phyloP scores from a whole-genome alignment of 305 asterid genomes.

The Coffea humblotiana region DNA sequence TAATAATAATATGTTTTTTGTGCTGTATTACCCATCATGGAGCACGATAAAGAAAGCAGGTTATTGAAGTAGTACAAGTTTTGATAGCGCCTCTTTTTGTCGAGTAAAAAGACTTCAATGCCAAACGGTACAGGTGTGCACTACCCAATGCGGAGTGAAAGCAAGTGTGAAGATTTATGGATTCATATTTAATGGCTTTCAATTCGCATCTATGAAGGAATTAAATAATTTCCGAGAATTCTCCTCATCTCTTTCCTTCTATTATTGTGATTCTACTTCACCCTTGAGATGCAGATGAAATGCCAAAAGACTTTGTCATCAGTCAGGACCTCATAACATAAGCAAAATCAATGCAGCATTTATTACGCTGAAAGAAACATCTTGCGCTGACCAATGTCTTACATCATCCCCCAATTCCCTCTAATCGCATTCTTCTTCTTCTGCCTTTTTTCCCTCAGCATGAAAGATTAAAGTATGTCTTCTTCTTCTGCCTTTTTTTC shows the following conservation, averaged over 20 bases:
- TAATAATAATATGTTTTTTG: no score
- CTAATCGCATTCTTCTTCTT: background rate
- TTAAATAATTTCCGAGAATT: conserved; percentile 11
- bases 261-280: background rate
- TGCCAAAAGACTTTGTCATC: background rate
- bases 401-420: background rate
- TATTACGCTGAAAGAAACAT: conserved; percentile 2
- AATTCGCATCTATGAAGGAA: conserved; percentile 17
- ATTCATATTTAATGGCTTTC: conserved; percentile 12
- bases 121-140: background rate
- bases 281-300: background rate
- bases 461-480: no score
- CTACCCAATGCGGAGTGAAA: conserved; percentile 2
- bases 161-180: conserved; percentile 7
- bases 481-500: no score
- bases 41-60: background rate
- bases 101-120: background rate
- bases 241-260: background rate
- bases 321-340: background rate
- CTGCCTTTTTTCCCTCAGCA: no score
- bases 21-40: no score
- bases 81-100: background rate
- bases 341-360: conserved; percentile 10
- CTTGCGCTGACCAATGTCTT: background rate
- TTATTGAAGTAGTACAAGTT: background rate